These are phyloP conservation scores for Massarina eburnea DNA, from an alignment of 2,329 filamentous ascomycete genomes.

Conservation along the genomic window DNA sequence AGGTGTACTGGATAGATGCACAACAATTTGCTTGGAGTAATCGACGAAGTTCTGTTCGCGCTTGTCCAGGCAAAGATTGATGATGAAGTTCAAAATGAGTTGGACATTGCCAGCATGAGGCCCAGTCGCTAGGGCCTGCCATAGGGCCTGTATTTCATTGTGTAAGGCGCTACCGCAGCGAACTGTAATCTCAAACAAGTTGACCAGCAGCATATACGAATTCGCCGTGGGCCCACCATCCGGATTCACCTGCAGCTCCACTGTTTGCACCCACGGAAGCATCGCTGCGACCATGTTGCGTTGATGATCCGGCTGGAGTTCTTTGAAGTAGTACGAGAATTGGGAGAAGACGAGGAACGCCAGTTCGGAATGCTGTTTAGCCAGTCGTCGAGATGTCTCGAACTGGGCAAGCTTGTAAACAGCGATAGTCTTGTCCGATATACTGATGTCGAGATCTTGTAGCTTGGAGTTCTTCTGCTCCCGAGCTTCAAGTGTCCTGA, in stretches of 20 bases:
- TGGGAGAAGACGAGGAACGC: slow-evolving; percentile 96
- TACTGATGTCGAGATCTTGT: slow-evolving; percentile 96
- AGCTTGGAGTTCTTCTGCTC: slow-evolving; percentile 86
- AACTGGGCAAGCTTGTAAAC: slow-evolving; percentile 98
- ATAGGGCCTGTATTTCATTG: slow-evolving; percentile 95
- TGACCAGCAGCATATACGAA: slow-evolving; percentile 93
- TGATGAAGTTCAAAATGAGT: slow-evolving; percentile 93
- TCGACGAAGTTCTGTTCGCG: slow-evolving; percentile 98
- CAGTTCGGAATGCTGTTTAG: slow-evolving; percentile 83
- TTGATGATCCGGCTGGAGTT: slow-evolving; percentile 78
- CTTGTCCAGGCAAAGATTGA: slow-evolving; percentile 86
- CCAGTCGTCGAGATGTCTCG: slow-evolving; percentile 87
- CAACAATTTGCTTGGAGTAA: slow-evolving; percentile 96
- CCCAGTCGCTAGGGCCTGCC: slow-evolving; percentile 93
- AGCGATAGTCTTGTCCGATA: slow-evolving; percentile 96
- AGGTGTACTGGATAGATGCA: slow-evolving; percentile 85
- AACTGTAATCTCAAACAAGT: slow-evolving; percentile 94
- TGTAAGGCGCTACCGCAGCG: slow-evolving; percentile 85
- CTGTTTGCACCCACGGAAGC: slow-evolving; percentile 92
- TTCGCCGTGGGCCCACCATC: slow-evolving; percentile 87
- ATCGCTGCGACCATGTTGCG: slow-evolving; percentile 93
- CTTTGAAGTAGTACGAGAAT: slow-evolving; percentile 91
- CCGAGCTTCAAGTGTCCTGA: slow-evolving; percentile 79
- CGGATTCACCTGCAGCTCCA: slow-evolving; percentile 88
- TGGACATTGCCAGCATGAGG: slow-evolving; percentile 93